Conservation (phyloP, 139 green algal species). For the Nannochloris sp. region DNA sequence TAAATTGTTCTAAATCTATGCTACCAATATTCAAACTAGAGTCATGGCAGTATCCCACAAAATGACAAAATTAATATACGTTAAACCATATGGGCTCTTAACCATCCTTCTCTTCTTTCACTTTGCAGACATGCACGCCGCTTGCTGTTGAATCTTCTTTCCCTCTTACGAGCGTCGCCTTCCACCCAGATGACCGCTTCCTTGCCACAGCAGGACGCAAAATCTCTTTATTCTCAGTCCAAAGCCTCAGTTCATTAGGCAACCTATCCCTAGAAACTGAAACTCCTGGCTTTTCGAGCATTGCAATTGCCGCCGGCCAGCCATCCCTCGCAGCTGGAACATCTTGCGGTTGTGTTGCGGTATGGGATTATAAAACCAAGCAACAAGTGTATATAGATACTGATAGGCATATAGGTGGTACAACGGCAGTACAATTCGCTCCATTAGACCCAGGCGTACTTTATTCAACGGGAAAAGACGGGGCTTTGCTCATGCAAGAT, state of each 20-base stretch:
- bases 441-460: constrained; percentile 4
- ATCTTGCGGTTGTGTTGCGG: constrained; percentile 1
- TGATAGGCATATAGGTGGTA: background rate
- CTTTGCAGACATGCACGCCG: background rate
- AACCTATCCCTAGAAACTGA: background rate
- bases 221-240: background rate
- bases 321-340: background rate
- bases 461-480: background rate
- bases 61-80: background rate
- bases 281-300: background rate
- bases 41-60: too few species aligned
- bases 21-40: too few species aligned
- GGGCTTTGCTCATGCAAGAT: constrained; percentile 10
- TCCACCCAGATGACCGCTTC: constrained; percentile 26
- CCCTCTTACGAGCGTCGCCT: background rate
- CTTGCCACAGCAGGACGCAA: constrained; percentile 4
- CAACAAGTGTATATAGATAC: constrained; percentile 1
- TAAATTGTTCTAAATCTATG: too few species aligned
- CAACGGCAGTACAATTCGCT: constrained; percentile 5
- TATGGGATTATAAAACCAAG: constrained; percentile 17
- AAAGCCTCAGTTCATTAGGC: background rate
- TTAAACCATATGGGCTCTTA: background rate
- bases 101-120: background rate
- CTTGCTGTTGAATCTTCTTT: background rate
- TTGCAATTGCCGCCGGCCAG: background rate